Evolutionary conservation across 2,329 filamentous ascomycete genomes (phyloP).

Genomic region (Alternaria hordeiaustralica): DNA sequence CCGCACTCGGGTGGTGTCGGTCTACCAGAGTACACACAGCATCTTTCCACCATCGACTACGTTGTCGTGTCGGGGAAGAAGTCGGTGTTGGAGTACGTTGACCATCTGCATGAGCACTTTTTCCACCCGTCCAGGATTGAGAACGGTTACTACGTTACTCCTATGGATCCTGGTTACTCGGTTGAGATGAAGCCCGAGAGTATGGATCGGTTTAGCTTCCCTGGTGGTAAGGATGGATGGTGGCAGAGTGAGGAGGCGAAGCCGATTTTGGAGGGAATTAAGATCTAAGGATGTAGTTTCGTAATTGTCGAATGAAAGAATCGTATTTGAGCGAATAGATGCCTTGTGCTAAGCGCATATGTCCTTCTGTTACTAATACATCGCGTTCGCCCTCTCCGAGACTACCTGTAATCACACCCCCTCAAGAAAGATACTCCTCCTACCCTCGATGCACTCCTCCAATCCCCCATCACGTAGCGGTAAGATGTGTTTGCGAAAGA

Average conservation of each 20-base stretch:
- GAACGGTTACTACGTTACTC: conserved; percentile 88
- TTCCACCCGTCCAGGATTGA: conserved; percentile 79
- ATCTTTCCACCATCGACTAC: conserved; percentile 91
- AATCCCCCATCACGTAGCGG: not conserved
- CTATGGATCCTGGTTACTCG: conserved; percentile 81
- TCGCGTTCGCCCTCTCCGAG: not conserved
- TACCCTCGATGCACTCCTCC: not conserved
- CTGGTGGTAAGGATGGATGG: conserved; percentile 81
- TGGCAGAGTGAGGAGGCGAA: conserved; percentile 84
- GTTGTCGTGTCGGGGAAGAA: conserved; percentile 82
- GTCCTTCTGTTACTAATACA: not conserved
- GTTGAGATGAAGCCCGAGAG: conserved; percentile 92
- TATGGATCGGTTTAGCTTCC: conserved; percentile 80
- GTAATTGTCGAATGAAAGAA: not conserved
- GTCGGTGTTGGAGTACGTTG: conserved; percentile 87
- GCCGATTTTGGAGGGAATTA: conserved; percentile 69
- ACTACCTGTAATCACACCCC: not conserved
- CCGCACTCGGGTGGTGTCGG: conserved; percentile 90
- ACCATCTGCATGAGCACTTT: conserved; percentile 94
- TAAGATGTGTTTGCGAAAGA: not conserved
- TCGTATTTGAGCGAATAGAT: not conserved
- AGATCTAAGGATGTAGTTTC: conserved; percentile 38
- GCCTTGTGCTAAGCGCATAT: not conserved
- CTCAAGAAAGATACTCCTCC: not conserved
- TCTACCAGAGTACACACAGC: conserved; percentile 91